Evolutionary conservation across 805 yeast species (phyloP).

Genomic region (Nakazawaea holstii): DNA sequence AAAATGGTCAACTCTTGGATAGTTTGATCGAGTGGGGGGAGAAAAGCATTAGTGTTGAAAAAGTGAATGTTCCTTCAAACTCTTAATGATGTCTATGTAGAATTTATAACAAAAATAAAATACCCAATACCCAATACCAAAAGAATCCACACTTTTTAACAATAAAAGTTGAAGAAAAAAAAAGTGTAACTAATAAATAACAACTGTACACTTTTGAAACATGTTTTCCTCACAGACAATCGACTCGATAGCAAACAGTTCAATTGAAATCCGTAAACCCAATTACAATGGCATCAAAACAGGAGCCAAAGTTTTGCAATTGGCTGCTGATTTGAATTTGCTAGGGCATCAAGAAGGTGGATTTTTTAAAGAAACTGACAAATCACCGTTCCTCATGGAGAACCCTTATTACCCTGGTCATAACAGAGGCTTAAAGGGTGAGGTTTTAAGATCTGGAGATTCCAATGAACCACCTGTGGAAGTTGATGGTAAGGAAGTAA

Average conservation of each 20-base stretch:
- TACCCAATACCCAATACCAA: no score
- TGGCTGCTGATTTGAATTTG: constrained; percentile 31
- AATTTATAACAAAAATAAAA: background rate
- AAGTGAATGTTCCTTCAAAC: constrained; percentile 55
- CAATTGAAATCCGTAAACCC: constrained; percentile 17
- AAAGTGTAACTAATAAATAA: no score
- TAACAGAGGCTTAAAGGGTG: constrained; percentile 15
- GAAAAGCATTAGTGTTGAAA: constrained; percentile 40
- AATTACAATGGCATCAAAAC: constrained; percentile 17
- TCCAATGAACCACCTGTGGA: constrained; percentile 5
- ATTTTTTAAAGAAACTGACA: constrained; percentile 50
- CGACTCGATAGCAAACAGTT: constrained; percentile 17
- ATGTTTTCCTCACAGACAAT: constrained; percentile 18
- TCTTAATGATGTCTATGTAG: constrained; percentile 13
- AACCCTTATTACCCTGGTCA: constrained; percentile 32
- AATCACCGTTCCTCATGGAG: constrained; percentile 38
- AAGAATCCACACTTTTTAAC: no score
- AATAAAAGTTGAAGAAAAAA: no score
- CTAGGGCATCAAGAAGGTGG: constrained; percentile 52
- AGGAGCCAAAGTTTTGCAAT: constrained; percentile 18
- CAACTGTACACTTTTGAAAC: no score
- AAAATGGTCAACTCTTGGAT: constrained; percentile 45
- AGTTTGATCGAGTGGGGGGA: constrained; percentile 61
- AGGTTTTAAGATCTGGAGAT: constrained; percentile 10
- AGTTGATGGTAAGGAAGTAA: background rate